A percentile compares a stretch with the other conserved stretches of the same genome.
phyloP scores from a whole-genome alignment of 768 basidiomycete species.

The Phaeotremella skinneri region DNA sequence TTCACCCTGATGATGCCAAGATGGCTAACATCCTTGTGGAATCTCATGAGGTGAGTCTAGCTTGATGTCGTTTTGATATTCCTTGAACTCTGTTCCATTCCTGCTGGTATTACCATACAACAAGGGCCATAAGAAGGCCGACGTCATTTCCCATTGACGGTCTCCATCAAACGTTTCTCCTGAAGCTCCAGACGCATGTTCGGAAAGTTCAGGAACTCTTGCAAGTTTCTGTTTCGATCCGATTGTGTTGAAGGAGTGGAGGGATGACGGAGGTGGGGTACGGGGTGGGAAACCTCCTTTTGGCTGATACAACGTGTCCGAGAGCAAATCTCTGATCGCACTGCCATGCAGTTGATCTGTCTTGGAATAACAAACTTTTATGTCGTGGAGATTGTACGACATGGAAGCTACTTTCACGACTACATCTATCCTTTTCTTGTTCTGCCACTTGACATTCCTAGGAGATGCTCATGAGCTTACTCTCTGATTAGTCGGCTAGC shows the following conservation, averaged over 20 bases:
- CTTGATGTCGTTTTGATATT: background rate
- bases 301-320: conserved; percentile 96
- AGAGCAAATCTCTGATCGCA: conserved; percentile 58
- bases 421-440: conserved; percentile 57
- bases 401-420: conserved; percentile 85
- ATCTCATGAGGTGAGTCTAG: conserved; percentile 60
- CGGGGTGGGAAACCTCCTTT: conserved; percentile 49
- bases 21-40: conserved; percentile 55
- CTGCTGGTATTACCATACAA: conserved; percentile 10
- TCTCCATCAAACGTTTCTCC: conserved; percentile 49
- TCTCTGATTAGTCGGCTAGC: conserved; percentile 54
- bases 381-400: conserved; percentile 64
- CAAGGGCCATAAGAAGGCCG: conserved; percentile 90
- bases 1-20: conserved; percentile 63
- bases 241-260: conserved; percentile 3
- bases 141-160: conserved; percentile 72
- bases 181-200: conserved; percentile 38
- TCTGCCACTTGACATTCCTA: conserved; percentile 14
- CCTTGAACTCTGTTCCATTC: background rate
- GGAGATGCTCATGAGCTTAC: conserved; percentile 12
- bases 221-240: conserved; percentile 57
- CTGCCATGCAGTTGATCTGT: conserved; percentile 27
- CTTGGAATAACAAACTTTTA: conserved; percentile 83
- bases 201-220: conserved; percentile 57
- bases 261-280: conserved; percentile 17